phyloP scores from a whole-genome alignment of 2,329 filamentous ascomycete species.

The Venturiaceae sp. region DNA sequence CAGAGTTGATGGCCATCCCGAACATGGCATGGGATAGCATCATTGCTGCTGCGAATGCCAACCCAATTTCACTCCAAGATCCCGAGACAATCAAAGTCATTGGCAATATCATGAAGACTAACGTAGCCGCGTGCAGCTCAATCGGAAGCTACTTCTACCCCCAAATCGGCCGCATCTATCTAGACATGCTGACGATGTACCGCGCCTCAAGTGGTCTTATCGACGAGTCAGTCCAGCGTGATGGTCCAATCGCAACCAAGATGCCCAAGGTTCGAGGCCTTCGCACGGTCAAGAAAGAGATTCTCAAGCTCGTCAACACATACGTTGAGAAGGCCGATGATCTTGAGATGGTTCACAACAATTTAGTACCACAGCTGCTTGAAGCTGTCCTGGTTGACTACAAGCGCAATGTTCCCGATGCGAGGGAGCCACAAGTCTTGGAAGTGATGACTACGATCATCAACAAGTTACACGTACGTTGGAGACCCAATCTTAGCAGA shows the following conservation, averaged over 20 bases:
- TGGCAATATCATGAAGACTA: slow-evolving; percentile 99
- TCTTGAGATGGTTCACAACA: slow-evolving; percentile 80
- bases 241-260: slow-evolving; percentile 90
- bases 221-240: slow-evolving; percentile 78
- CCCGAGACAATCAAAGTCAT: slow-evolving; percentile 96
- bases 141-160: slow-evolving; percentile 97
- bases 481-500: slow-evolving; percentile 41
- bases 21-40: slow-evolving; percentile 68
- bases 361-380: slow-evolving; percentile 90
- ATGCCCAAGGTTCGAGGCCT: slow-evolving; percentile 93
- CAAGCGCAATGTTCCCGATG: slow-evolving; percentile 91
- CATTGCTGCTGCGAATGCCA: slow-evolving; percentile 74
- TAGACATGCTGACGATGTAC: slow-evolving; percentile 99
- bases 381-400: slow-evolving; percentile 94
- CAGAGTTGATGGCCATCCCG: slow-evolving; percentile 86
- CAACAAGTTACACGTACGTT: slow-evolving; percentile 86
- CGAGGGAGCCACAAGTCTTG: slow-evolving; percentile 89
- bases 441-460: slow-evolving; percentile 98
- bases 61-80: slow-evolving; percentile 82
- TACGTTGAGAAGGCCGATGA: slow-evolving; percentile 98
- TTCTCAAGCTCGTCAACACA: slow-evolving; percentile 93
- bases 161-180: slow-evolving; percentile 93
- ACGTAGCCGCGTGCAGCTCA: slow-evolving; percentile 94
- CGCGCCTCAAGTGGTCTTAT: slow-evolving; percentile 93
- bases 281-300: slow-evolving; percentile 98